These are phyloP conservation scores for Brassica carinata DNA, from an alignment of 345 rosid genomes.

Conservation along the genomic window DNA sequence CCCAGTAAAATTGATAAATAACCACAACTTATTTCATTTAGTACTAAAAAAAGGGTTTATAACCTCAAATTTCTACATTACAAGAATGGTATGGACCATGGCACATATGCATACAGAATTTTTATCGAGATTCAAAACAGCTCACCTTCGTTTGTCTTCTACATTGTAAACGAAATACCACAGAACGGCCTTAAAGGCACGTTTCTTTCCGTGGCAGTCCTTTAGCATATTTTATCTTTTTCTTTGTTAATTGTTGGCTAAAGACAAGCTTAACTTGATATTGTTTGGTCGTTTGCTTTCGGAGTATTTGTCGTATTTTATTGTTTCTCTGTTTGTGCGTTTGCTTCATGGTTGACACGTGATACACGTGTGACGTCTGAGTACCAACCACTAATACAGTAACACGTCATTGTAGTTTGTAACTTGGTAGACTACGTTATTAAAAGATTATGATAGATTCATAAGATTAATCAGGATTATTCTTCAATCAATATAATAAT, in stretches of 20 bases:
- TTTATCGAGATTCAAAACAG: neutral
- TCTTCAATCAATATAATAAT: slow-evolving; percentile 8
- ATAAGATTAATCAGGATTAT: neutral
- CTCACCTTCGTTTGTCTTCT: neutral
- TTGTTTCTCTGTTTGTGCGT: neutral
- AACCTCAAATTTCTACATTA: no score
- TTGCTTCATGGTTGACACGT: slow-evolving; percentile 3
- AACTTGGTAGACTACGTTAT: neutral
- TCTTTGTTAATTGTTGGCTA: no score
- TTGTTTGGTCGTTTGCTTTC: neutral
- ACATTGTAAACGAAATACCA: neutral
- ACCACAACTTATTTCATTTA: no score
- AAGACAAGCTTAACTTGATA: no score
- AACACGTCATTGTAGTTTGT: slow-evolving; percentile 1
- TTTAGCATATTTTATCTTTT: no score
- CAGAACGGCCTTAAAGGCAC: neutral
- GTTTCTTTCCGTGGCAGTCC: neutral
- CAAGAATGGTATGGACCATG: neutral
- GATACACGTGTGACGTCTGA: slow-evolving; percentile 1
- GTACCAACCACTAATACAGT: neutral
- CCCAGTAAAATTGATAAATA: no score
- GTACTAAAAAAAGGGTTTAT: no score
- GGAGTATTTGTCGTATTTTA: neutral
- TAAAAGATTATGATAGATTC: neutral
- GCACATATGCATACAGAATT: neutral